Conservation (phyloP, 2,329 filamentous ascomycete genomes). For the Beauveria caledonica region DNA sequence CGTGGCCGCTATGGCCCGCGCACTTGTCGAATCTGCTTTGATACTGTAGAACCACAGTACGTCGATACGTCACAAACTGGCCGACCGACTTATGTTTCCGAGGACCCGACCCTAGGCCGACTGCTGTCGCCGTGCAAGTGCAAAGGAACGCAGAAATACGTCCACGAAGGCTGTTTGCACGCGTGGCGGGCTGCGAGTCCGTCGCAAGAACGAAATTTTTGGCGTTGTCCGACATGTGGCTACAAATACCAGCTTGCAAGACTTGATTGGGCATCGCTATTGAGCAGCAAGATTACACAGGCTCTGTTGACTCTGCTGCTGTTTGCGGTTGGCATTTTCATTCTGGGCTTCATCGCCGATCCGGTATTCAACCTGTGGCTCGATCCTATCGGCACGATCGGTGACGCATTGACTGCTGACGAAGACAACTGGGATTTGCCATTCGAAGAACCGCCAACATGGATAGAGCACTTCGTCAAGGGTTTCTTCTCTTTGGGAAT, state of each 20-base stretch:
- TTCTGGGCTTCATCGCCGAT: slow-evolving; percentile 86
- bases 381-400: slow-evolving; percentile 61
- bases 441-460: slow-evolving; percentile 49
- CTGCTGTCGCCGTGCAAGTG: slow-evolving; percentile 87
- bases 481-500: slow-evolving; percentile 85
- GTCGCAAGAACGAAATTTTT: slow-evolving; percentile 59
- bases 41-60: slow-evolving; percentile 48
- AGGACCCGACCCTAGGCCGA: slow-evolving; percentile 64
- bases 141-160: slow-evolving; percentile 86
- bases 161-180: slow-evolving; percentile 84
- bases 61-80: slow-evolving; percentile 26
- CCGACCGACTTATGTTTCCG: slow-evolving; percentile 56
- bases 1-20: slow-evolving; percentile 56
- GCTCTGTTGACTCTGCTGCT: slow-evolving; percentile 63
- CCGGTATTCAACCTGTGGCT: slow-evolving; percentile 85
- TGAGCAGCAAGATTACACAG: slow-evolving; percentile 60
- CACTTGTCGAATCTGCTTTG: slow-evolving; percentile 85
- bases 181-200: slow-evolving; percentile 74
- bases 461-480: slow-evolving; percentile 80
- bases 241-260: slow-evolving; percentile 76
- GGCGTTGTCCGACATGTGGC: slow-evolving; percentile 79
- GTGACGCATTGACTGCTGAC: slow-evolving; percentile 38
- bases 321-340: slow-evolving; percentile 64
- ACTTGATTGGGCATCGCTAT: slow-evolving; percentile 63
- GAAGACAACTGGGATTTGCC: slow-evolving; percentile 27